Evolutionary conservation across 2,329 filamentous ascomycete species (phyloP).

Genomic region (Pseudocercospora macadamiae): DNA sequence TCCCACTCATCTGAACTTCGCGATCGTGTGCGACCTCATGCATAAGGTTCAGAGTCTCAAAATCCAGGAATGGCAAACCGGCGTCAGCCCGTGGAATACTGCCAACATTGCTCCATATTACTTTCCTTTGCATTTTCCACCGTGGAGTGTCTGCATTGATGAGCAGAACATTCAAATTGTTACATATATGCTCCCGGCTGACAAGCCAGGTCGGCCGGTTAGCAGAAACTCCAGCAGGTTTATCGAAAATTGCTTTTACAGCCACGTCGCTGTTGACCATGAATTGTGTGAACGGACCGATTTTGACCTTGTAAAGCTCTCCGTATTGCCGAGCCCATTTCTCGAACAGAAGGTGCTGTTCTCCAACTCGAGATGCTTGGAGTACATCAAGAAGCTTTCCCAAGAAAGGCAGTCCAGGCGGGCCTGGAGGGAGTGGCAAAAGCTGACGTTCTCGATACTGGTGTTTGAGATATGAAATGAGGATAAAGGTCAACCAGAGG

Average conservation of each 20-base stretch:
- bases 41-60: constrained; percentile 15
- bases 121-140: constrained; percentile 15
- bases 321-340: constrained; percentile 11
- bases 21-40: constrained; percentile 5
- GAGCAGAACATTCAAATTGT: constrained; percentile 9
- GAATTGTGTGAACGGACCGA: constrained; percentile 11
- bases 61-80: constrained; percentile 3
- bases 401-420: neutral
- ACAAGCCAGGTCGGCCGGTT: constrained; percentile 15
- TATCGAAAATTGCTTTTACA: constrained; percentile 17
- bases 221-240: constrained; percentile 4
- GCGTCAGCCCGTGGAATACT: constrained; percentile 13
- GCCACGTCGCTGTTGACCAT: constrained; percentile 14
- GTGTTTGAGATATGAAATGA: neutral
- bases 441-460: neutral
- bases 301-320: constrained; percentile 12
- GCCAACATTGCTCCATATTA: constrained; percentile 10
- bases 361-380: constrained; percentile 5
- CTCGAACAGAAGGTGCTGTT: constrained; percentile 13
- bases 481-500: neutral
- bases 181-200: constrained; percentile 15
- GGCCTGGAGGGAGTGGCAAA: constrained; percentile 4
- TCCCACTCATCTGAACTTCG: neutral
- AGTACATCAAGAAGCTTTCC: constrained; percentile 8
- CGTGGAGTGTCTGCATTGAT: constrained; percentile 13